Percentiles rank a stretch among this genome's conserved stretches.
phyloP scores from a whole-genome alignment of 164 flowering plant species.

The Umbellularia californica region DNA sequence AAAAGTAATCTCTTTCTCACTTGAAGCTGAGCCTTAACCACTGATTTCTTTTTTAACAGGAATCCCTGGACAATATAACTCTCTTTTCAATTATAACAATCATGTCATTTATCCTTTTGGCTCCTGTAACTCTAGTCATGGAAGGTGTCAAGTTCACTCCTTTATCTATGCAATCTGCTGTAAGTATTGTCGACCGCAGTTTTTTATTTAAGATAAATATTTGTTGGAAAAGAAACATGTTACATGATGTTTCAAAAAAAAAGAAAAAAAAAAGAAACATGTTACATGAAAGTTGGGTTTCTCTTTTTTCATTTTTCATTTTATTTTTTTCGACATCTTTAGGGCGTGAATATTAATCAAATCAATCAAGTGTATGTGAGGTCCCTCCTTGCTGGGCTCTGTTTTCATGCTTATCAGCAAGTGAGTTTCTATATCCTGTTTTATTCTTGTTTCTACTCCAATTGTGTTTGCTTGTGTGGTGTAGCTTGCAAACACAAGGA shows the following conservation, averaged over 20 bases:
- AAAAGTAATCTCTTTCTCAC: not conserved
- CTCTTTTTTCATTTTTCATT: not conserved
- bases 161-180: conserved; percentile 52
- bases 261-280: not conserved
- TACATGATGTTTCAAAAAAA: not conserved
- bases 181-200: conserved; percentile 26
- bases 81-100: conserved; percentile 72
- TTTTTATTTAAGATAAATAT: not conserved
- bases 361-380: conserved; percentile 45
- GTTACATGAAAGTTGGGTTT: not conserved
- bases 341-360: conserved; percentile 75
- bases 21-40: conserved; percentile 9
- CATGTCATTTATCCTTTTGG: conserved; percentile 52
- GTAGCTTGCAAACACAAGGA: not conserved
- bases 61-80: conserved; percentile 74
- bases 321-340: not conserved
- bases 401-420: conserved; percentile 99
- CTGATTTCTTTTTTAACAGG: conserved; percentile 46
- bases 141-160: conserved; percentile 79
- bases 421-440: conserved; percentile 24
- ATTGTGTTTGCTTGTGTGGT: not conserved
- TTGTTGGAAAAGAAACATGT: not conserved
- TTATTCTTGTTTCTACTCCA: conserved; percentile 2
- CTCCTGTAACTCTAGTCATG: conserved; percentile 51
- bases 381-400: conserved; percentile 78